These are phyloP conservation scores for Leptosphaerulina australis DNA, from an alignment of 2,329 filamentous ascomycete species.

Conservation along the genomic window DNA sequence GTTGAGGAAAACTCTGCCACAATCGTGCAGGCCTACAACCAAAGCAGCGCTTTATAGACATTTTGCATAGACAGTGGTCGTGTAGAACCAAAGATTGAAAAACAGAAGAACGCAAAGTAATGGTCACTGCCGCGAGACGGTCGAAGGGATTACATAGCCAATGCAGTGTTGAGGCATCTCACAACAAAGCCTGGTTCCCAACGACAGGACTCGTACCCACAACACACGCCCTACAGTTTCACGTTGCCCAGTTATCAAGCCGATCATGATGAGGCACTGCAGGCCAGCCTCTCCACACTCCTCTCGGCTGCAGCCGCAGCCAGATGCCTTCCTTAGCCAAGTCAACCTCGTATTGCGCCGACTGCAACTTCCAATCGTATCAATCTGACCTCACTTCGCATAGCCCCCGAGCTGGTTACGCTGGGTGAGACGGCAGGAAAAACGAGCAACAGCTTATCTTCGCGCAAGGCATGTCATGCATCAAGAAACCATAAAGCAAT, in stretches of 20 bases:
- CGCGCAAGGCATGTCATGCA: too few species aligned
- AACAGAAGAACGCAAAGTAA: too few species aligned
- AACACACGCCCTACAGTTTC: conserved; percentile 68
- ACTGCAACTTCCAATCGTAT: conserved; percentile 46
- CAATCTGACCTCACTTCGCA: conserved; percentile 61
- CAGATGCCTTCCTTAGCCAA: conserved; percentile 73
- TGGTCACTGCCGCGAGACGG: too few species aligned
- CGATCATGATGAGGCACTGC: conserved; percentile 90
- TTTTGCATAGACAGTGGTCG: too few species aligned
- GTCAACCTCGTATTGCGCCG: conserved; percentile 45
- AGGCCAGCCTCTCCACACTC: conserved; percentile 91
- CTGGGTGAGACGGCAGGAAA: conserved; percentile 52
- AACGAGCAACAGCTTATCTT: conserved; percentile 36
- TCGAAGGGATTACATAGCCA: too few species aligned
- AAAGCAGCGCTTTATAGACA: too few species aligned
- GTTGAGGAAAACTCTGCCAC: too few species aligned
- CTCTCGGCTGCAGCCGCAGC: conserved; percentile 94
- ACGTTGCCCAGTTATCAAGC: conserved; percentile 77
- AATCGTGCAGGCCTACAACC: too few species aligned
- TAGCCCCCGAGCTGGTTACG: conserved; percentile 66
- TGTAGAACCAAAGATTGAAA: too few species aligned
- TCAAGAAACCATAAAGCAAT: too few species aligned
- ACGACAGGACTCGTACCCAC: conserved; percentile 49
- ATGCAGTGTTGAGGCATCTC: too few species aligned
- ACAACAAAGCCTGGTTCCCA: conserved; percentile 44